These are phyloP conservation scores for Circinella minor DNA, from an alignment of 371 early-diverging fungal genomes.

Conservation along the genomic window DNA sequence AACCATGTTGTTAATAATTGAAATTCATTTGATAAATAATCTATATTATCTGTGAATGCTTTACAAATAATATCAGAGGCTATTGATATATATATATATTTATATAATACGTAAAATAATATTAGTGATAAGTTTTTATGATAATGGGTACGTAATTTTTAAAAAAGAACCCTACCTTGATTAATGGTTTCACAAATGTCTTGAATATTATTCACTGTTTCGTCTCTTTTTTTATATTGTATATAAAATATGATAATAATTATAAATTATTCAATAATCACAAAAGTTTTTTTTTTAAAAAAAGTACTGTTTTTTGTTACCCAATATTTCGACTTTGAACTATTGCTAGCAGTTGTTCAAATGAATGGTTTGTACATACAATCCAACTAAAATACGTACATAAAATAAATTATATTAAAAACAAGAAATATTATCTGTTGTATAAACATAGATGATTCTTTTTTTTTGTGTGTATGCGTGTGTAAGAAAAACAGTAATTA, in stretches of 20 bases:
- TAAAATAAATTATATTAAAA: not conserved
- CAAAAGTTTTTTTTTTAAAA: not conserved
- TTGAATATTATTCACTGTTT: not conserved
- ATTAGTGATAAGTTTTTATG: too few relatives aligned
- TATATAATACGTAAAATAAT: too few relatives aligned
- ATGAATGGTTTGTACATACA: not conserved
- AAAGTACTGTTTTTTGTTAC: not conserved
- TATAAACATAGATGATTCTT: not conserved
- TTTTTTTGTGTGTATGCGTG: not conserved
- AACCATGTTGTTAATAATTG: constrained; percentile 6
- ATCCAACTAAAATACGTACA: too few relatives aligned
- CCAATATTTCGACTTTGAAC: not conserved
- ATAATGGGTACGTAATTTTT: too few relatives aligned
- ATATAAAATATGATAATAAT: too few relatives aligned
- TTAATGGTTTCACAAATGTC: constrained; percentile 1
- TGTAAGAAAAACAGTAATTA: not conserved
- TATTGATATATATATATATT: too few relatives aligned
- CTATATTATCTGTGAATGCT: not conserved
- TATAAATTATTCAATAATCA: too few relatives aligned
- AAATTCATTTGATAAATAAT: not conserved
- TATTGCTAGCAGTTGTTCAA: not conserved
- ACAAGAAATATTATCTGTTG: not conserved
- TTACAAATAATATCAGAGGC: constrained; percentile 3
- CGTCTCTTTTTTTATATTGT: not conserved
- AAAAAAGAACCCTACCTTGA: not conserved